phyloP scores from a whole-genome alignment of 768 basidiomycete species.

The Suillus subluteus region DNA sequence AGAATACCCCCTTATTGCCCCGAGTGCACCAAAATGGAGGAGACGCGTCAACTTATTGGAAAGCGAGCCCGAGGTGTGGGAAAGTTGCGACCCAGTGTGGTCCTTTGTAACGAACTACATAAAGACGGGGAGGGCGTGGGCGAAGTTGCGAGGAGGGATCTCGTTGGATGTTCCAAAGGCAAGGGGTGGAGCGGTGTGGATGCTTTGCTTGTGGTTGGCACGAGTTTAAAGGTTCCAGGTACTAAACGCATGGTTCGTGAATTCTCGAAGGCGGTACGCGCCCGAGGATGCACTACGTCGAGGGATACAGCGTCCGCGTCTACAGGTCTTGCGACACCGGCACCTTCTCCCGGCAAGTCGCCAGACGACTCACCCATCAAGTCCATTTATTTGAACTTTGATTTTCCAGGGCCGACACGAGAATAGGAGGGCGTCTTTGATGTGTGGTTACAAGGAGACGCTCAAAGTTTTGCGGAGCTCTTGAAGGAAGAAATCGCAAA shows the following conservation, averaged over 20 bases:
- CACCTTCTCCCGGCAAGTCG: slow-evolving; percentile 49
- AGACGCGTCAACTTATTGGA: slow-evolving; percentile 69
- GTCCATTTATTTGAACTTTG: slow-evolving; percentile 85
- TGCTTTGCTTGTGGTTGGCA: slow-evolving; percentile 86
- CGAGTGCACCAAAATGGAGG: slow-evolving; percentile 71
- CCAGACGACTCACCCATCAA: slow-evolving; percentile 62
- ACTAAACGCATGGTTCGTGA: slow-evolving; percentile 92
- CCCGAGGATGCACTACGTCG: slow-evolving; percentile 44
- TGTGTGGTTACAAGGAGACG: slow-evolving; percentile 87
- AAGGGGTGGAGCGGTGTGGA: slow-evolving; percentile 78
- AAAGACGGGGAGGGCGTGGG: slow-evolving; percentile 88
- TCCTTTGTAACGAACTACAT: slow-evolving; percentile 89
- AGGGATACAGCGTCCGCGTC: slow-evolving; percentile 33
- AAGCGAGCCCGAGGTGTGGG: slow-evolving; percentile 84
- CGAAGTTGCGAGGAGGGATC: slow-evolving; percentile 77
- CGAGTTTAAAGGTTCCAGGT: slow-evolving; percentile 86
- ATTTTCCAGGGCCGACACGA: slow-evolving; percentile 81
- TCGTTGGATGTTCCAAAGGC: slow-evolving; percentile 70
- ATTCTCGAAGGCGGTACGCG: slow-evolving; percentile 76
- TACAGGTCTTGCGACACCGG: slow-evolving; percentile 43
- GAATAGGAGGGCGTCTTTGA: slow-evolving; percentile 94
- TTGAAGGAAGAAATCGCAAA: slow-evolving; percentile 61
- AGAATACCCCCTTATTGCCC: slow-evolving; percentile 76
- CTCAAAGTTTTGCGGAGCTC: slow-evolving; percentile 72
- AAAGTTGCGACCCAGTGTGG: slow-evolving; percentile 81